Evolutionary conservation across 1,139 yeast genomes (phyloP).

Genomic region (Pichia sp.): DNA sequence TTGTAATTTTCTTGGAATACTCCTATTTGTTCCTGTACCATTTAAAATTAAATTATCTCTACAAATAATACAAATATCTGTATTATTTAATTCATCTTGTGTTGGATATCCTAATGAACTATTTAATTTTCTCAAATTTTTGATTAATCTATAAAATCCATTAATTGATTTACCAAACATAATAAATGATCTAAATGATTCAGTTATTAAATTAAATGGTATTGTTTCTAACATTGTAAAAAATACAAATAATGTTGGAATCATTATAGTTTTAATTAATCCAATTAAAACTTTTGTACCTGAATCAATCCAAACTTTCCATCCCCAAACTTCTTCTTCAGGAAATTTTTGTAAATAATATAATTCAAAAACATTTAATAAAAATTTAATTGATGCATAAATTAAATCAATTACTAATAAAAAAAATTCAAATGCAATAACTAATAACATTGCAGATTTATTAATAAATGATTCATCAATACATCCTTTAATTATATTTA

Average conservation of each 20-base stretch:
- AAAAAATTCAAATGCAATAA: constrained; percentile 74
- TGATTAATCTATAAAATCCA: constrained; percentile 50
- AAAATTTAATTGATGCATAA: constrained; percentile 42
- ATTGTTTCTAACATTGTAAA: constrained; percentile 42
- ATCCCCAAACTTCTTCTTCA: constrained; percentile 66
- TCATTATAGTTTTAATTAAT: constrained; percentile 6
- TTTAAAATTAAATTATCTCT: constrained; percentile 69
- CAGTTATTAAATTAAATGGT: constrained; percentile 65
- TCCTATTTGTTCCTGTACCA: constrained; percentile 34
- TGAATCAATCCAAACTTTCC: constrained; percentile 56
- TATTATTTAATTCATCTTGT: constrained; percentile 51
- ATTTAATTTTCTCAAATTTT: constrained; percentile 62
- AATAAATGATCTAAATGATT: constrained; percentile 48
- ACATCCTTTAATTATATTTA: constrained; percentile 47
- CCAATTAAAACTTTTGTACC: constrained; percentile 49
- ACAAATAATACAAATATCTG: constrained; percentile 72
- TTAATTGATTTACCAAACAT: constrained; percentile 41
- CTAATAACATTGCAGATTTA: constrained; percentile 45
- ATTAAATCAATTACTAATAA: constrained; percentile 53
- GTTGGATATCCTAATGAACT: constrained; percentile 56
- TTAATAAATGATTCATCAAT: constrained; percentile 51
- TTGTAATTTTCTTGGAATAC: constrained; percentile 63
- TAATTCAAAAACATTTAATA: constrained; percentile 55
- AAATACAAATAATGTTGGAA: constrained; percentile 35
- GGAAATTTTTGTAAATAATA: constrained; percentile 39